These are phyloP conservation scores for Flaveria brownii DNA, from an alignment of 129 eudicot genomes.

Conservation along the genomic window DNA sequence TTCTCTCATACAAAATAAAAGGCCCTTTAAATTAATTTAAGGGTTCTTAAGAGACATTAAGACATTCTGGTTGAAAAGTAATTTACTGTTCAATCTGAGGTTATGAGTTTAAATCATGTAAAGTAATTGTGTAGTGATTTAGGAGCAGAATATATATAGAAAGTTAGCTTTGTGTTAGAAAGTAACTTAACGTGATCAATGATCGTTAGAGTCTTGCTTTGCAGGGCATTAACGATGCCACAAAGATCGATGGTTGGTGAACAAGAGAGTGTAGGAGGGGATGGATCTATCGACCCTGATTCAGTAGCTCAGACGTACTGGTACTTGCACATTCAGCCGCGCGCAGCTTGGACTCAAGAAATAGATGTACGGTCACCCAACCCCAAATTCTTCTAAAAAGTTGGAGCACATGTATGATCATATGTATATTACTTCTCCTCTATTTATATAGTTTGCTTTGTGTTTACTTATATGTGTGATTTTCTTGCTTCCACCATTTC, in stretches of 20 bases:
- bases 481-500: background rate
- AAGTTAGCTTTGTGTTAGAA: too few relatives aligned
- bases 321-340: conserved; percentile 77
- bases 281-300: conserved; percentile 67
- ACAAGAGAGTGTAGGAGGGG: conserved; percentile 40
- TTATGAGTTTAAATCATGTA: too few relatives aligned
- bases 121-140: too few relatives aligned
- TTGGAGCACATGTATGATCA: background rate
- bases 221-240: conserved; percentile 32
- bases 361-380: conserved; percentile 62
- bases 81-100: too few relatives aligned
- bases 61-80: too few relatives aligned
- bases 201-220: background rate
- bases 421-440: conserved; percentile 1
- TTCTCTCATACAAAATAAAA: too few relatives aligned
- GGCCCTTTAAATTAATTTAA: too few relatives aligned
- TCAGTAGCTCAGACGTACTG: conserved; percentile 86
- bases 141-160: too few relatives aligned
- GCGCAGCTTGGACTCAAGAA: conserved; percentile 81
- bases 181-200: too few relatives aligned
- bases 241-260: conserved; percentile 46
- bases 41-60: too few relatives aligned
- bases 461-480: conserved; percentile 3
- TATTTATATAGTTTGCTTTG: background rate
- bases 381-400: conserved; percentile 39